Evolutionary conservation across 2,329 filamentous ascomycete genomes (phyloP).

Genomic region (Alternaria ethzedia): DNA sequence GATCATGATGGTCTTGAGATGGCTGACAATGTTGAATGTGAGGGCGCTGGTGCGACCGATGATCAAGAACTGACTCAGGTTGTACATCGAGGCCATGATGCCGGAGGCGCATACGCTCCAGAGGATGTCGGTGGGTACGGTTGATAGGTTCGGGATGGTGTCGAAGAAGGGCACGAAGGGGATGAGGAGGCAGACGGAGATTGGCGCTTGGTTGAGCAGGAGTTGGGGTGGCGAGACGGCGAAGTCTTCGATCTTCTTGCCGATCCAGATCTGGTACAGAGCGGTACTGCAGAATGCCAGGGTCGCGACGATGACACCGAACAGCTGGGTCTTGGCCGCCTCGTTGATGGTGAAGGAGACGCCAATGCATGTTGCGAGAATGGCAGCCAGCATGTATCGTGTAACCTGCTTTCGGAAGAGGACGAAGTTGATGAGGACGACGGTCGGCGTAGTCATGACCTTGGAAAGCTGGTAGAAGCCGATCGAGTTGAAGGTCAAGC

Average conservation of each 20-base stretch:
- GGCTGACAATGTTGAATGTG: slow-evolving; percentile 51
- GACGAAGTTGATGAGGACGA: slow-evolving; percentile 55
- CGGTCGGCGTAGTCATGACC: slow-evolving; percentile 57
- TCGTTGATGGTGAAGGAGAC: slow-evolving; percentile 54
- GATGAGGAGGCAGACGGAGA: slow-evolving; percentile 53
- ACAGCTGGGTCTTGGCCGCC: slow-evolving; percentile 48
- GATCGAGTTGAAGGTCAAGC: slow-evolving; percentile 55
- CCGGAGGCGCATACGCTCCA: slow-evolving; percentile 51
- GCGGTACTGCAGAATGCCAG: slow-evolving; percentile 54
- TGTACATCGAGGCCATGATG: slow-evolving; percentile 52
- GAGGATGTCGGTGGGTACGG: slow-evolving; percentile 50
- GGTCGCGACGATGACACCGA: slow-evolving; percentile 52
- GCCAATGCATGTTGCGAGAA: slow-evolving; percentile 53
- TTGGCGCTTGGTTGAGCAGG: slow-evolving; percentile 55
- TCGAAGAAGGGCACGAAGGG: slow-evolving; percentile 54
- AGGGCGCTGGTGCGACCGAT: slow-evolving; percentile 50
- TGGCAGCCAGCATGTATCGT: slow-evolving; percentile 49
- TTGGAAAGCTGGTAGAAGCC: slow-evolving; percentile 58
- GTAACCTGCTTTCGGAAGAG: slow-evolving; percentile 53
- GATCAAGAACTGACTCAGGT: slow-evolving; percentile 53
- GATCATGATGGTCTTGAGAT: slow-evolving; percentile 56
- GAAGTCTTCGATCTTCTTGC: slow-evolving; percentile 57
- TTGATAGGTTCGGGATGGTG: slow-evolving; percentile 46
- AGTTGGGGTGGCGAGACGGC: slow-evolving; percentile 53
- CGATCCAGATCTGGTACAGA: slow-evolving; percentile 58